A percentile compares a stretch with the other conserved stretches of the same genome.
These are phyloP conservation scores for Naematelia aurantialba DNA, from an alignment of 768 basidiomycete genomes.

Conservation along the genomic window DNA sequence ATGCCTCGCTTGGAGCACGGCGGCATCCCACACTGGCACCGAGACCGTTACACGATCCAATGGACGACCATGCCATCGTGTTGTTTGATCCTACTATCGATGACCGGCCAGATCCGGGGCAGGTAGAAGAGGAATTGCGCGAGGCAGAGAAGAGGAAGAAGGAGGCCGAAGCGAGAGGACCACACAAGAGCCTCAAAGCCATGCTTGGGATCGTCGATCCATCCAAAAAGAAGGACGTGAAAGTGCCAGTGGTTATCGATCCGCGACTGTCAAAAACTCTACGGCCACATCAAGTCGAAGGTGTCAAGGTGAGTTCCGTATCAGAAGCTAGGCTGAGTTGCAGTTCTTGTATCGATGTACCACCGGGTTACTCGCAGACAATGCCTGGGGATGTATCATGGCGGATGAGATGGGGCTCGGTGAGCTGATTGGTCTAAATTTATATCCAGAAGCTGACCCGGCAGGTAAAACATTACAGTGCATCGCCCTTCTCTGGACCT, in stretches of 20 bases:
- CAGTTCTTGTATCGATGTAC: slow-evolving; percentile 95
- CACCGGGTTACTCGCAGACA: slow-evolving; percentile 85
- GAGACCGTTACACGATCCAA: slow-evolving; percentile 91
- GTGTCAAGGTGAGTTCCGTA: slow-evolving; percentile 70
- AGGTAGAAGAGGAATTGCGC: slow-evolving; percentile 53
- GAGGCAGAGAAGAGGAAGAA: slow-evolving; percentile 60
- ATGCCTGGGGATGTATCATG: slow-evolving; percentile 89
- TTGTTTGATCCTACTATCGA: slow-evolving; percentile 95
- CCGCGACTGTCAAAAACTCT: slow-evolving; percentile 80
- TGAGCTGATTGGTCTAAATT: slow-evolving; percentile 37
- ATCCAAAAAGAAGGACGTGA: slow-evolving; percentile 61
- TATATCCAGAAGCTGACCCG: slow-evolving; percentile 9
- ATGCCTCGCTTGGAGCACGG: slow-evolving; percentile 77
- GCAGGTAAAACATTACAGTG: slow-evolving; percentile 86
- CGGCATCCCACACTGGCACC: slow-evolving; percentile 76
- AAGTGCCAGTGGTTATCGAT: slow-evolving; percentile 96
- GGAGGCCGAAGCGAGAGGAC: slow-evolving; percentile 65
- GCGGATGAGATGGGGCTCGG: slow-evolving; percentile 98
- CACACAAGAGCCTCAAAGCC: slow-evolving; percentile 83
- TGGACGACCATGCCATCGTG: slow-evolving; percentile 96
- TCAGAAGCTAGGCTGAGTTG: slow-evolving; percentile 8
- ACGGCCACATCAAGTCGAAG: slow-evolving; percentile 95
- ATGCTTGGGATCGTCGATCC: slow-evolving; percentile 54
- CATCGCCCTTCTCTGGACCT: slow-evolving; percentile 89
- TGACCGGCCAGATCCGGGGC: slow-evolving; percentile 52